Evolutionary conservation across 495 filamentous ascomycete genomes (phyloP), one percentile per base, ranked within the genome.

Genomic region (Astrothelium macrocarpum): DNA sequence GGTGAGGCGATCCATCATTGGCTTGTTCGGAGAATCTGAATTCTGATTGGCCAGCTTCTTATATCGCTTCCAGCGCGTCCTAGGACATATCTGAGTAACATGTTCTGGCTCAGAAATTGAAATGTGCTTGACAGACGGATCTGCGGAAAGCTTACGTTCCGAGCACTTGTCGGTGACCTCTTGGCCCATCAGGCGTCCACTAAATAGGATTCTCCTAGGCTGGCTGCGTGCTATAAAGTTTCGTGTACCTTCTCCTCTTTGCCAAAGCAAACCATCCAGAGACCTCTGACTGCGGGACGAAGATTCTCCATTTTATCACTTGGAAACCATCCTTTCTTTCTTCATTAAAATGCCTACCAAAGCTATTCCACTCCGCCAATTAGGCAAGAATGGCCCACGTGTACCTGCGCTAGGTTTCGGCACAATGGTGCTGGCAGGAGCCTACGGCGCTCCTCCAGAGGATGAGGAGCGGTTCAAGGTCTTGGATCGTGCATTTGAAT

Each of bases 381-480:
- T 85, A 0, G 83, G 83, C 61, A 80, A 76, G 53, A 76, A 81
- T 74, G 82, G 83, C 25, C 81, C 78, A 28, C 45, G 68, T 26
- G 77, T 85, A 7, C 74, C 84, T 1, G 70, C 78, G 16, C 59
- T 84, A 0, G 84, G 84, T 32, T 77, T 80, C 25, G 83, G 83
- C 0, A 68, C 80, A 12, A 83, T 85, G 82, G 78, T 77, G 10
- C 25, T 83, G 62, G 75, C 76, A 46, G 59, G 56, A 28, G 12
- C 45, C 1, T 83, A 84, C 64, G 80, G 80, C 5, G 16, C 66
- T 1, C 10, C 67, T 7, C 64, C 74, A 0, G 65, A 66, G 32
- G 78, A 83, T 39, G 76, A 79, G 61, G 79, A 80, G 29, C 76
- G 78, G n/a, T 80, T 84, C 53, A 67, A 69, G 12, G 3, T 85